A percentile compares a stretch with the other conserved stretches of the same genome.
phyloP scores from a whole-genome alignment of 139 green algal species.

The Volvox reticuliferus region DNA sequence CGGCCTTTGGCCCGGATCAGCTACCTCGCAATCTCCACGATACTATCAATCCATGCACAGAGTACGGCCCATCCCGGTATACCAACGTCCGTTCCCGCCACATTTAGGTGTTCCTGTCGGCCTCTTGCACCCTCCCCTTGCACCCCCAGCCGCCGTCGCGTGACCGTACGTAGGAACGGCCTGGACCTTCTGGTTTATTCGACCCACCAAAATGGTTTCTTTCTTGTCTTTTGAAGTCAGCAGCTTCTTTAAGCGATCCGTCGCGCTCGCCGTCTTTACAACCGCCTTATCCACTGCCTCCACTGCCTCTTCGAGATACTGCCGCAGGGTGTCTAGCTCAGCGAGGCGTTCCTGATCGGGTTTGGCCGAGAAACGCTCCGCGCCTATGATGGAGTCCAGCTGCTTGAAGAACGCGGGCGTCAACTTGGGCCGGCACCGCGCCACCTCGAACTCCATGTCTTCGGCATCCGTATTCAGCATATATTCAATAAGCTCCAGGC shows the following conservation, averaged over 20 bases:
- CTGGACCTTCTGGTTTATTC: too few species aligned
- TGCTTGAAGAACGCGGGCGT: conserved; percentile 76
- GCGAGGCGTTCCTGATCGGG: conserved; percentile 74
- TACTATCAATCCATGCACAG: too few species aligned
- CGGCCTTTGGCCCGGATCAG: too few species aligned
- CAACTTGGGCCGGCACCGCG: conserved; percentile 75
- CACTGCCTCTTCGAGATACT: conserved; percentile 78
- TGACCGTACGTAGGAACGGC: too few species aligned
- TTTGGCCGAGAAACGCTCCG: conserved; percentile 57
- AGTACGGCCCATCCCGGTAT: too few species aligned
- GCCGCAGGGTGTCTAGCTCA: conserved; percentile 88
- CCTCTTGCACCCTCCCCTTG: too few species aligned
- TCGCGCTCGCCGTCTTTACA: conserved; percentile 50
- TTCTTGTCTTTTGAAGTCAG: conserved; percentile 83
- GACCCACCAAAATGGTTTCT: conserved; percentile 66
- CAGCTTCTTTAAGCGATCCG: conserved; percentile 82
- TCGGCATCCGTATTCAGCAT: conserved; percentile 85
- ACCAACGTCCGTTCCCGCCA: too few species aligned
- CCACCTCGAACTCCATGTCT: conserved; percentile 93
- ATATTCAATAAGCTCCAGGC: conserved; percentile 82
- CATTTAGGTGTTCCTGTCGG: too few species aligned
- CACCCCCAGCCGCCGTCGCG: too few species aligned
- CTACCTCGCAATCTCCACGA: too few species aligned
- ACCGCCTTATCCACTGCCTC: conserved; percentile 81
- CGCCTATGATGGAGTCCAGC: conserved; percentile 65